Conservation (phyloP, 129 eudicot genomes). For the Helianthus tuberosus region DNA sequence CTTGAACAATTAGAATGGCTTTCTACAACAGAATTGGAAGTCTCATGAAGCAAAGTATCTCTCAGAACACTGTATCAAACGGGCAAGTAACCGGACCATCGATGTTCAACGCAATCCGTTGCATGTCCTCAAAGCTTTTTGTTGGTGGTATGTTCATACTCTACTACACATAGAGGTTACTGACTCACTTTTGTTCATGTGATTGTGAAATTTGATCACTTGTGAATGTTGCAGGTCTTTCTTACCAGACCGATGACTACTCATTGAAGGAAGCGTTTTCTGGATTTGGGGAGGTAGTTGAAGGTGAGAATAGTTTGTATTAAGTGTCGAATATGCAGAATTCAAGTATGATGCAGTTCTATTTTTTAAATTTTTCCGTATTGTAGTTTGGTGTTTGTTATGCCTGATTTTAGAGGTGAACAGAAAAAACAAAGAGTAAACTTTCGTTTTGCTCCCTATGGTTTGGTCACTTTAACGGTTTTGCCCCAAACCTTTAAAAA, state of each 20-base stretch:
- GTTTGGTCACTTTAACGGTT: too few species aligned
- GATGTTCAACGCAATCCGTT: constrained; percentile 62
- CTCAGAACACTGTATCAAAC: constrained; percentile 32
- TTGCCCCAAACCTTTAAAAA: too few species aligned
- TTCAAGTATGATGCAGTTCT: background rate
- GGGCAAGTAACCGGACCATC: constrained; percentile 35
- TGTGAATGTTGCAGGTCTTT: constrained; percentile 55
- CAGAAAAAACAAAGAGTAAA: too few species aligned
- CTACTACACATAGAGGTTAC: background rate
- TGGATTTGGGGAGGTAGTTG: constrained; percentile 74
- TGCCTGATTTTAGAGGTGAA: background rate
- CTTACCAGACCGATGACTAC: constrained; percentile 67
- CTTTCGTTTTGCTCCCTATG: too few species aligned
- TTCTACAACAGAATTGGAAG: constrained; percentile 63
- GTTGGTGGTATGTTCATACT: constrained; percentile 62
- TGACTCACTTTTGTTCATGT: background rate
- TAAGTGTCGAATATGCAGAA: background rate
- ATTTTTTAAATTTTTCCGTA: background rate
- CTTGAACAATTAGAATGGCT: constrained; percentile 52
- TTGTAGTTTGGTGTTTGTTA: background rate
- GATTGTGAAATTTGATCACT: background rate
- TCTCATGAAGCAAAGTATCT: constrained; percentile 47
- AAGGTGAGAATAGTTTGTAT: constrained; percentile 45
- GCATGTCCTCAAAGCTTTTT: constrained; percentile 85
- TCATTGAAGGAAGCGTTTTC: constrained; percentile 80